Base-by-base conservation (phyloP, 1,284 basidiomycete species). In the Crocinoboletus sp. region DNA sequence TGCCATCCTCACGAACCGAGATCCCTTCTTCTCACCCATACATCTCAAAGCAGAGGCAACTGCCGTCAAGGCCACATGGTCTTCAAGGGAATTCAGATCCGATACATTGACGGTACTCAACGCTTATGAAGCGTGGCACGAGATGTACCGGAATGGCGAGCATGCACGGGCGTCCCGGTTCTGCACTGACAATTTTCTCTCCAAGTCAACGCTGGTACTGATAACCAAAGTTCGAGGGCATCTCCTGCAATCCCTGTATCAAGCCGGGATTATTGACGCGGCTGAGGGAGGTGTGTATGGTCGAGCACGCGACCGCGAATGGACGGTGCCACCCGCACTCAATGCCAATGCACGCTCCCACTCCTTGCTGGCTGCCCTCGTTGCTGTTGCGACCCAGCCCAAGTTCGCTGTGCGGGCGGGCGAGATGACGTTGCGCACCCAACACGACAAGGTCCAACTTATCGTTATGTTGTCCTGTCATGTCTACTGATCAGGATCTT, bases 381-480 rank as follows among this genome's bases (percentile, higher is more conserved):
- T 97, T 54, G 82, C 93, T 3, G 80, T 92, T 42, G 90, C 91
- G 0, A 81, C 80, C 0, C 91, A 94, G 54, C 94, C 94, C n/a
- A 95, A 96, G 65, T 96, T 94, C 68, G 94, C 90, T 2, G 80
- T 97, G 43, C 74, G 87, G 28, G 81, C 78, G n/a, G 78, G 80
- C 6, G 84, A 87, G 39, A 84, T 77, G 61, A 74, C 73, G 1
- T 84, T 85, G 55, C 76, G 91, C 17, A 97, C 94, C 3, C 74
- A 80, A 13, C 80, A 84, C 56, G 94, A 98, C 60, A 94, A 90
- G 79, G 92, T 94, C 52, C 50, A 77, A 63, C 35, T 36, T 15
- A 32, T 38, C 32, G 41, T 32, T 19, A 33, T 39, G 22, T 49
- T 15, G 16, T 20, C 38, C 17, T 43, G 48, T 28, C 40, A 28